phyloP scores from a whole-genome alignment of 495 filamentous ascomycete species.

The Aspergillus bridgeri region DNA sequence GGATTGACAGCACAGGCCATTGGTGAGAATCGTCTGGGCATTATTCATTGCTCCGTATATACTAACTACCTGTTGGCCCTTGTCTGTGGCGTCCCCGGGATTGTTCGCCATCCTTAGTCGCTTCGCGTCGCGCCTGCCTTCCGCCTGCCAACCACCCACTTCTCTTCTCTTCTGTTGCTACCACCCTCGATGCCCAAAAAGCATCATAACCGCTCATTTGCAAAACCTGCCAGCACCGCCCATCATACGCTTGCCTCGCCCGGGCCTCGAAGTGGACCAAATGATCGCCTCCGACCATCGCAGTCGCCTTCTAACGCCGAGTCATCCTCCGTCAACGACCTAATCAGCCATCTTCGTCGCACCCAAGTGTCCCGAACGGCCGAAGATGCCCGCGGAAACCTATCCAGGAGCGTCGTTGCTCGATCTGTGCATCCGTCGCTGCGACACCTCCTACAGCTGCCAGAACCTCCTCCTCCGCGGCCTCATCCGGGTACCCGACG shows the following conservation, averaged over 20 bases:
- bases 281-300: constrained; percentile 27
- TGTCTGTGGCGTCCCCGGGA: no score
- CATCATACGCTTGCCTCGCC: constrained; percentile 38
- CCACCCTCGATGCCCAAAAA: constrained; percentile 46
- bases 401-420: constrained; percentile 18
- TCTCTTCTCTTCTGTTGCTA: constrained; percentile 5
- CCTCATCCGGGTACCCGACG: constrained; percentile 53
- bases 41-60: no score
- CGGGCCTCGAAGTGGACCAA: constrained; percentile 18
- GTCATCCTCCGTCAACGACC: constrained; percentile 43
- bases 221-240: constrained; percentile 35
- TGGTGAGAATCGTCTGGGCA: no score
- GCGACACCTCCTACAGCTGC: constrained; percentile 61
- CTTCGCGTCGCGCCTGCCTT: no score
- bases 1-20: no score
- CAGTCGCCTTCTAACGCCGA: constrained; percentile 19
- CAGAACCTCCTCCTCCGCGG: constrained; percentile 65
- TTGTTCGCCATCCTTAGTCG: no score
- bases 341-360: constrained; percentile 48
- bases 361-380: constrained; percentile 32
- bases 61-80: no score
- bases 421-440: constrained; percentile 54
- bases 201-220: constrained; percentile 29
- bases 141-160: no score
- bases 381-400: constrained; percentile 15